Evolutionary conservation across 148 eudicot species (phyloP), one percentile per base, ranked within the genome.

Genomic region (Rhododendron kiyosumense): DNA sequence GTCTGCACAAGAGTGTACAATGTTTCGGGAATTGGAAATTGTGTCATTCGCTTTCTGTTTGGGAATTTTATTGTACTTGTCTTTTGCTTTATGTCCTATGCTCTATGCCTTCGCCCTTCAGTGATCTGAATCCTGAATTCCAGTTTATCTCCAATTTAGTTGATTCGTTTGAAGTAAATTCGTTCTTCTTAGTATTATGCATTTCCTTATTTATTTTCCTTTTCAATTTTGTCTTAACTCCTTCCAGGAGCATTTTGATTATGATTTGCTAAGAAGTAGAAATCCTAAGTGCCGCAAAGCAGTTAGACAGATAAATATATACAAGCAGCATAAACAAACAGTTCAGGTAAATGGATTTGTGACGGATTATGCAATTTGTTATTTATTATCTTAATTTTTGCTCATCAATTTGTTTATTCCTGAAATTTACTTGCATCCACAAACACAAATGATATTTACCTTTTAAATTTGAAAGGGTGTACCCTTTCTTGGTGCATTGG

Each of bases 281-380:
- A 92, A 90, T 84, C 91, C 93, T 1, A 96, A 91, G 24, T 89
- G 85, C 78, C 92, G 89, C 85, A 92, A 92, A 88, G 94, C 93
- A 78, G 95, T 91, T 24, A 91, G 93, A 52, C 92, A 93, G 78
- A 92, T 96, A 84, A 93, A 95, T 84, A 92, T 96, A 78, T 87
- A 86, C 87, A 96, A 91, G 87, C 93, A 96, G 77, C 99, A 96
- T 85, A 90, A 94, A 79, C 99, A 96, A 85, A 94, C 96, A 84
- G 92, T 96, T 84, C 98, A 96, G 99, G 99, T 92, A 45, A 45
- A 88, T 85, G 26, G 57, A 51, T 43, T 43, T n/a, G 61, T 79
- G 49, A 28, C 15, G 8, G 38, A 13, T 14, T 30, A 30, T 30
- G 76, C 38, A 30, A 17, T 26, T 7, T 79, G 34, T 79, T 28